Evolutionary conservation across 2,329 filamentous ascomycete species (phyloP), one percentile per base, ranked within the genome.

Genomic region (Tricladium varicosporioides): DNA sequence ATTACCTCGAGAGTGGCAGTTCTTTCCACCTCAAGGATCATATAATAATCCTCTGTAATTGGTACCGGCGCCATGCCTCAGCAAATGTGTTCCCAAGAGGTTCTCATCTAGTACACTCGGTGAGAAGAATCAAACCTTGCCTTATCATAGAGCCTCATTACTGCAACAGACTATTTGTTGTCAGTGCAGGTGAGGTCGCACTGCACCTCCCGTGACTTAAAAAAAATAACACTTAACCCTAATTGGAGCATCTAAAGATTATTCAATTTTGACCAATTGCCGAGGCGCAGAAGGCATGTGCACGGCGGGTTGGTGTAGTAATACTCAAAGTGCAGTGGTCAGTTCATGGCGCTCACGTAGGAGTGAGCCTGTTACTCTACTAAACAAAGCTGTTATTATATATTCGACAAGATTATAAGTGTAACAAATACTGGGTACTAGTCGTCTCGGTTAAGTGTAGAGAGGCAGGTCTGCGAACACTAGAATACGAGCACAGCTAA

Each of bases 11-110:
- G 15, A 7, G 62, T 60, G 49, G 69, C 70, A 53, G 46, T 67
- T 60, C 69, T 65, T 22, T 54, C 57, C 16, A 74, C 65, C 58
- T 65, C 67, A 36, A 73, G 66, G 32, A 71, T 52, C 51, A 61
- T 51, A 58, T 73, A 73, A 59, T 69, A 73, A 52, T 73, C 70
- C 32, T 71, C 69, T 45, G 63, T 71, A 36, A 61, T 59, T 58
- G 53, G 10, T 48, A 45, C 15, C 1, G 65, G 70, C 22, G 68
- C 68, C 68, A 73, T 73, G 31, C 40, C 50, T 56, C 33, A 40
- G 33, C 15, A 32, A 27, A 44, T 42, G 5, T 50, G 27, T 48
- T 54, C 46, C 43, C 33, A n/a, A 2, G 19, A 51, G 18, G 48
- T 15, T 40, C 31, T 14, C 40, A 15, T 36, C 36, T 27, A 48